Evolutionary conservation across 1,284 basidiomycete genomes (phyloP), one percentile per base, ranked within the genome.

Genomic region (Filobasidium uniguttulatum): DNA sequence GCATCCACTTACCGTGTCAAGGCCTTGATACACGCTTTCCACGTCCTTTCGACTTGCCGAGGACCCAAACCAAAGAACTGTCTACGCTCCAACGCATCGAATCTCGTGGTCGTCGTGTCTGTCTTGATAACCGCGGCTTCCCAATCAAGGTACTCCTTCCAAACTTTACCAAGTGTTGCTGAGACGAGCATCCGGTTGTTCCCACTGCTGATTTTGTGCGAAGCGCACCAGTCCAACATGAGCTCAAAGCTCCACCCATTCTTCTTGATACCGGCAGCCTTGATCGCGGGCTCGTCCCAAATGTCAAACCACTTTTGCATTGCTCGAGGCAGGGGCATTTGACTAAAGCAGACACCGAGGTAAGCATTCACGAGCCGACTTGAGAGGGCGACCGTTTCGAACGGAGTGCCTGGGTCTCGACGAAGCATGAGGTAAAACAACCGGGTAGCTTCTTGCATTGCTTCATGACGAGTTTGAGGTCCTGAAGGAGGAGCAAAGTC

Each of bases 321-420:
- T 10, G 77, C 71, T 0, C 65, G 64, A 23, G 75, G 73, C 34
- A 85, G 63, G 0, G 75, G 28, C 14, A 68, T 59, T 62, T 72
- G 71, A 49, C 64, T 56, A 47, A 69, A 64, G 57, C 83, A 77
- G 0, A 90, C 81, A 2, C 83, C 78, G 33, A 96, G 69, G 62
- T 87, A 96, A 1, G 88, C 78, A 60, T 87, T 87, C 56, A 91
- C 62, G 7, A 96, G 73, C 1, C 76, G 73, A 0, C 83, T 59
- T 0, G 79, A 78, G 52, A 66, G 49, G 10, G 55, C 44, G 12
- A 53, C 50, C 14, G 62, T 59, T 0, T 31, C 51, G 26, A 43
- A 43, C 8, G 34, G 44, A 14, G 59, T 9, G 20, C 41, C 14
- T 50, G 17, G 43, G 17, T 19, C 41, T 82, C 80, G n/a, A 28